Conservation (phyloP, 2,329 filamentous ascomycete genomes). For the Bipolaris cookei region DNA sequence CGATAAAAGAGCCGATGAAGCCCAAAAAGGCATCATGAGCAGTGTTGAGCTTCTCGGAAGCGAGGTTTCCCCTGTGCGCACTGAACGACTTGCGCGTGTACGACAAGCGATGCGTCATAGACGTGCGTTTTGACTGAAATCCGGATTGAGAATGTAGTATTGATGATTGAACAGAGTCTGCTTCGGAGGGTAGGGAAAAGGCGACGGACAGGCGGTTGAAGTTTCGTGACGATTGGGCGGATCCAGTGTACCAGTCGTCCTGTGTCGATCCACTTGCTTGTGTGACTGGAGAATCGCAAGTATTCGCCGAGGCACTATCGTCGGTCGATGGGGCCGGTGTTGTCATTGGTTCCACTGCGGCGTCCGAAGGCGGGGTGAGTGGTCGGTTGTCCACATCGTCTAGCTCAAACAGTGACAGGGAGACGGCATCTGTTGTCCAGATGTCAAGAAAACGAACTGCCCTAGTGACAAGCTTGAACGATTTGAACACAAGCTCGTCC, state of each 20-base stretch:
- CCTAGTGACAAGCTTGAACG: slow-evolving; percentile 91
- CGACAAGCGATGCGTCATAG: slow-evolving; percentile 75
- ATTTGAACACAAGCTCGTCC: slow-evolving; percentile 91
- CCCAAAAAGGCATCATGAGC: slow-evolving; percentile 90
- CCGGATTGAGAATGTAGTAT: slow-evolving; percentile 35
- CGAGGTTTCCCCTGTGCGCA: slow-evolving; percentile 72
- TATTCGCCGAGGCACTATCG: slow-evolving; percentile 55
- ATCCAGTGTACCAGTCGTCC: slow-evolving; percentile 37
- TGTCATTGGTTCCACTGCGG: slow-evolving; percentile 37
- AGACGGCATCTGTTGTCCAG: slow-evolving; percentile 66
- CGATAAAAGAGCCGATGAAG: slow-evolving; percentile 91
- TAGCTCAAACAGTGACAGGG: slow-evolving; percentile 55
- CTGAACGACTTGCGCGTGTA: slow-evolving; percentile 71
- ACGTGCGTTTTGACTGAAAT: slow-evolving; percentile 54
- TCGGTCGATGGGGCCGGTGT: slow-evolving; percentile 32
- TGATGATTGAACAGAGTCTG: slow-evolving; percentile 43
- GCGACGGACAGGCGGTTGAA: slow-evolving; percentile 43
- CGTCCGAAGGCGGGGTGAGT: slow-evolving; percentile 49
- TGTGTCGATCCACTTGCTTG: slow-evolving; percentile 39
- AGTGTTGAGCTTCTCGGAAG: slow-evolving; percentile 79
- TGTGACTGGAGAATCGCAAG: slow-evolving; percentile 40
- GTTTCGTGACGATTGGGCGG: slow-evolving; percentile 40
- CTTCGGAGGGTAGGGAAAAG: slow-evolving; percentile 49
- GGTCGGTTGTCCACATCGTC: slow-evolving; percentile 42
- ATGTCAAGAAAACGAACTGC: slow-evolving; percentile 89